Evolutionary conservation across 345 rosid species (phyloP).

Genomic region (Heritiera fomes): DNA sequence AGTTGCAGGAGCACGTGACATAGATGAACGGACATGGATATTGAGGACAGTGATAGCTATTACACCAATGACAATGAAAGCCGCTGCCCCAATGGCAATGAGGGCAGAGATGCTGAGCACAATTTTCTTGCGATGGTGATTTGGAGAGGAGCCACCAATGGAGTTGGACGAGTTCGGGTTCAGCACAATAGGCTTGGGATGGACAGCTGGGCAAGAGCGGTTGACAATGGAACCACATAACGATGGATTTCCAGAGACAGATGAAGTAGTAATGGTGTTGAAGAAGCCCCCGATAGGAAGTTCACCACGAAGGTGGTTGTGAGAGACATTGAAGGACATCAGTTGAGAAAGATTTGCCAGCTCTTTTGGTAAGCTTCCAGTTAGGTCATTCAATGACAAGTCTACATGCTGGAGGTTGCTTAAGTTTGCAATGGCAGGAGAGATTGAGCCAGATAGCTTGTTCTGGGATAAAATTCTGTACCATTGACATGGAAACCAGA

Average conservation of each 20-base stretch:
- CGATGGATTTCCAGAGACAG: constrained; percentile 72
- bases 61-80: constrained; percentile 82
- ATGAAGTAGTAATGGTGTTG: constrained; percentile 75
- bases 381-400: constrained; percentile 67
- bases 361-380: constrained; percentile 77
- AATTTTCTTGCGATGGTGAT: constrained; percentile 56
- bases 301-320: constrained; percentile 78
- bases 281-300: constrained; percentile 92
- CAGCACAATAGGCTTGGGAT: constrained; percentile 93
- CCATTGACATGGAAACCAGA: constrained; percentile 10
- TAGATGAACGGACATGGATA: constrained; percentile 65
- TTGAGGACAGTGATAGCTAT: constrained; percentile 80
- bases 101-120: constrained; percentile 88
- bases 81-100: constrained; percentile 94
- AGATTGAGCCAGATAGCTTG: constrained; percentile 67
- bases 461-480: constrained; percentile 69
- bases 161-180: constrained; percentile 81
- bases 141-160: constrained; percentile 38
- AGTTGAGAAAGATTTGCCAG: constrained; percentile 73
- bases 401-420: constrained; percentile 64
- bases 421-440: constrained; percentile 62
- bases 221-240: constrained; percentile 86
- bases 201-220: constrained; percentile 80
- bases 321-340: constrained; percentile 68
- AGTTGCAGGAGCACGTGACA: constrained; percentile 52